Evolutionary conservation across 192 early-diverging fungal genomes (phyloP).

Genomic region (Diversispora epigaea): DNA sequence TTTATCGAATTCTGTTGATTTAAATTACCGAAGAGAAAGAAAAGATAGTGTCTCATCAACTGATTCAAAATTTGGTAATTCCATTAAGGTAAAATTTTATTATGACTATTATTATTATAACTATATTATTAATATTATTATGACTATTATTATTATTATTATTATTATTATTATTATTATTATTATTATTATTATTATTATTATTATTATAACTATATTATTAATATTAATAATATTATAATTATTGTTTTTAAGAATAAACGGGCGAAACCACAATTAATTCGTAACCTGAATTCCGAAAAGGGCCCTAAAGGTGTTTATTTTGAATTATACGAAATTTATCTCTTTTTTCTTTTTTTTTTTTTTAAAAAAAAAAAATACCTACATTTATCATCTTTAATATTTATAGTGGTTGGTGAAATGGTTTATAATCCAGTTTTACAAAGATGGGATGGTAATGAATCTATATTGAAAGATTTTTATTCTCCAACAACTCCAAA

Average conservation of each 20-base stretch:
- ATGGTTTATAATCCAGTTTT: slow-evolving; percentile 27
- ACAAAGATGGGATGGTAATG: slow-evolving; percentile 27
- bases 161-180: not conserved
- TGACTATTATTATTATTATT: not conserved
- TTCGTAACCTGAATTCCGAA: slow-evolving; percentile 9
- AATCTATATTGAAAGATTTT: slow-evolving; percentile 24
- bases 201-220: not conserved
- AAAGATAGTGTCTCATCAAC: too few relatives aligned
- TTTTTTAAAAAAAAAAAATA: not conserved
- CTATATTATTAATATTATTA: too few relatives aligned
- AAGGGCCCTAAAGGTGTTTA: not conserved
- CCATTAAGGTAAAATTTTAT: too few relatives aligned
- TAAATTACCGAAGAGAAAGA: too few relatives aligned
- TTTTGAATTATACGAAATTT: not conserved
- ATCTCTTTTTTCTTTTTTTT: not conserved
- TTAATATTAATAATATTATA: not conserved
- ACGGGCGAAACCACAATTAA: slow-evolving; percentile 9
- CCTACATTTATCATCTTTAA: not conserved
- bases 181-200: not conserved
- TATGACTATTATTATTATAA: too few relatives aligned
- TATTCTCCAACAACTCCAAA: not conserved
- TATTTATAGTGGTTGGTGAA: slow-evolving; percentile 13
- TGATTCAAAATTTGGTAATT: too few relatives aligned
- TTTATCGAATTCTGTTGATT: too few relatives aligned
- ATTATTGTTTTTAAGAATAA: not conserved